A percentile compares a stretch with the other conserved stretches of the same genome.
Evolutionary conservation across 108 stramenopile species (phyloP).

Genomic region (Poteriospumella lacustris): DNA sequence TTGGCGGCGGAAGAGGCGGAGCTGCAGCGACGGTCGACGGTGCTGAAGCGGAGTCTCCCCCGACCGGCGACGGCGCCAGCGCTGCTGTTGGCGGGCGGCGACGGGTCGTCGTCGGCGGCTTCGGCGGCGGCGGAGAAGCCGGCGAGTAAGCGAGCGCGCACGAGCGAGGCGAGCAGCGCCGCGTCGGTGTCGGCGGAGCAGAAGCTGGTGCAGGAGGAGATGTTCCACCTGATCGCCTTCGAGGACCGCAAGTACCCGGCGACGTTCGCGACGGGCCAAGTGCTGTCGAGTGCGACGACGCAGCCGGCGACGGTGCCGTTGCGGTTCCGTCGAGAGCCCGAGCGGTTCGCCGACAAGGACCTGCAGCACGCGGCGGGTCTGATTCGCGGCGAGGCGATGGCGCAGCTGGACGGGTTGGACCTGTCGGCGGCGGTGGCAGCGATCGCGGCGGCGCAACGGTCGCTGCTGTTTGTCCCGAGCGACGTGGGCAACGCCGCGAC

Average conservation of each 20-base stretch:
- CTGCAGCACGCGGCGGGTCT: background rate
- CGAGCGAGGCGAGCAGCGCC: conserved; percentile 27
- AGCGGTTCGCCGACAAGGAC: background rate
- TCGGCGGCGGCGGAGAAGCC: background rate
- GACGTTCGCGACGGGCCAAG: conserved; percentile 17
- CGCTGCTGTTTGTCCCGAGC: too few species aligned
- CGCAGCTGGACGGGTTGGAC: background rate
- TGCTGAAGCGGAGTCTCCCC: conserved; percentile 39
- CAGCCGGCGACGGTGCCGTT: background rate
- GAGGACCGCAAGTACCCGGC: conserved; percentile 26
- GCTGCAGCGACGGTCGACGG: conserved; percentile 40
- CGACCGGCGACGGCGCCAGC: conserved; percentile 8
- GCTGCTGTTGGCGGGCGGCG: background rate
- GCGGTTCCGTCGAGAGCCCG: background rate
- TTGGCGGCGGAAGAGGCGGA: conserved; percentile 41
- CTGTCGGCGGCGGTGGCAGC: background rate
- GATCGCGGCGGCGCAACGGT: too few species aligned
- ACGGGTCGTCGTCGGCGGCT: background rate
- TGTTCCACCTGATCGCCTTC: conserved; percentile 7
- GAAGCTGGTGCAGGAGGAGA: conserved; percentile 35
- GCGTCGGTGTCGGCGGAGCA: conserved; percentile 29
- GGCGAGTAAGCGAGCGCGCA: conserved; percentile 21
- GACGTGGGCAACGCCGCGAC: too few species aligned
- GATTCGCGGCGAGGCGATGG: background rate
- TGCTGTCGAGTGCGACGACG: background rate